Conservation (phyloP, 176 grass and related monocot genomes). For the Sorghum bicolor region Sorghum_bicolor_NCBIv3 NC_012876.2:57918001-57918500, state of each 20-base stretch:
- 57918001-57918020: constrained; percentile 71
- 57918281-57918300: constrained; percentile 98
- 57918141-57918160: no score
- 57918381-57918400: not conserved
- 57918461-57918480: constrained; percentile 82
- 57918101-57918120: no score
- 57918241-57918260: constrained; percentile 86
- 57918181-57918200: constrained; percentile 98
- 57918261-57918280: constrained; percentile 95
- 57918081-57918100: not conserved
- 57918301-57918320: constrained; percentile 99
- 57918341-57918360: not conserved
- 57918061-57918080: constrained; percentile 95
- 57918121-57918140: no score
- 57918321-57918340: constrained; percentile 99
- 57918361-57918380: not conserved
- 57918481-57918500: constrained; percentile 54
- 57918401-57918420: not conserved
- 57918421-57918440: constrained; percentile 53
- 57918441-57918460: constrained; percentile 88
- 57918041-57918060: constrained; percentile 73
- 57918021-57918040: constrained; percentile 55
- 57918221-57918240: constrained; percentile 60
- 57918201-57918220: constrained; percentile 89
- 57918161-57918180: constrained; percentile 41